Conservation (phyloP, 23 red algal genomes). For the Gracilaria gracilis region DNA sequence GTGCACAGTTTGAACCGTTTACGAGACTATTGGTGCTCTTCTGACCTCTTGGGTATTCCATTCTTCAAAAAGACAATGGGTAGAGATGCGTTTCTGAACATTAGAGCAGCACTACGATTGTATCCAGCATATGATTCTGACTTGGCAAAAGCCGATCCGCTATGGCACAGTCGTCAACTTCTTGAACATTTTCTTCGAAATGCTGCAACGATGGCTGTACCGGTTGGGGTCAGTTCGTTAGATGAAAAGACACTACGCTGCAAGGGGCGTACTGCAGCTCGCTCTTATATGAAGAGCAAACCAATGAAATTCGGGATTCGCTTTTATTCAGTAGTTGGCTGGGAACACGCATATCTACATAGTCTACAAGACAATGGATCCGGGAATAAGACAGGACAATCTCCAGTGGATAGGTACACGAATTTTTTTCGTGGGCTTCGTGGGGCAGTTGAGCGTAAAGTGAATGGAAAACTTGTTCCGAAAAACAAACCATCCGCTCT, state of each 20-base stretch:
- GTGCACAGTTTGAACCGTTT: too few relatives aligned
- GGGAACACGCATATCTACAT: neutral
- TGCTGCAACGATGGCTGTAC: constrained; percentile 4
- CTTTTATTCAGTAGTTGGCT: neutral
- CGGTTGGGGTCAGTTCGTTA: neutral
- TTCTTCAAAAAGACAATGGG: too few relatives aligned
- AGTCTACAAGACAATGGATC: neutral
- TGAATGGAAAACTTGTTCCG: neutral
- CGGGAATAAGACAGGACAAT: constrained; percentile 14
- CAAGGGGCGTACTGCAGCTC: neutral
- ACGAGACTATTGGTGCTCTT: too few relatives aligned
- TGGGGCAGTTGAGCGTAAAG: neutral
- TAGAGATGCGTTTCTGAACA: too few relatives aligned
- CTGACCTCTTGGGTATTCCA: too few relatives aligned
- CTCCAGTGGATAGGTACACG: too few relatives aligned
- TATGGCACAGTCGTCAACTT: neutral
- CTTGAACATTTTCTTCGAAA: neutral
- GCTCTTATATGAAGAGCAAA: constrained; percentile 1
- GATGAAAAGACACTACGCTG: constrained; percentile 3
- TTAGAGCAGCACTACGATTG: neutral
- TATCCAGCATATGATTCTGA: constrained; percentile 12
- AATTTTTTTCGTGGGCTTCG: too few relatives aligned
- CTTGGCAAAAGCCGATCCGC: neutral
- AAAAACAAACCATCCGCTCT: neutral
- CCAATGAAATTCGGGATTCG: neutral